Evolutionary conservation across 345 rosid species (phyloP).

Genomic region (Cochlearia excelsa): DNA sequence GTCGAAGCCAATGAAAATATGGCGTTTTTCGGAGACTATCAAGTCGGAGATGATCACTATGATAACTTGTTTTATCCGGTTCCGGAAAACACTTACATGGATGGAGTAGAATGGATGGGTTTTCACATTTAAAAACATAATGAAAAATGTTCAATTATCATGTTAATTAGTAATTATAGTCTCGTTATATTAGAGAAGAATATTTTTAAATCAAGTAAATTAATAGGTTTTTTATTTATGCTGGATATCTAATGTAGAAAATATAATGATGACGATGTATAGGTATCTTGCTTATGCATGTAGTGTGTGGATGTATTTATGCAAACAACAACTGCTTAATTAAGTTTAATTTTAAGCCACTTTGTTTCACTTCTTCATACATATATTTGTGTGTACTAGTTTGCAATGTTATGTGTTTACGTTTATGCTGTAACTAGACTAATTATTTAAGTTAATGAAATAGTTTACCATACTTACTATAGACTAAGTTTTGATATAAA

Average conservation of each 20-base stretch:
- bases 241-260: constrained; percentile 14
- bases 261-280: constrained; percentile 9
- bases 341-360: constrained; percentile 7
- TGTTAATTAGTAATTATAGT: background rate
- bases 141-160: constrained; percentile 8
- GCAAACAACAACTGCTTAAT: constrained; percentile 2
- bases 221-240: constrained; percentile 5
- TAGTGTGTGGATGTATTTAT: constrained; percentile 21
- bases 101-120: constrained; percentile 60
- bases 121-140: constrained; percentile 32
- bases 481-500: no score
- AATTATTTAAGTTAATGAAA: no score
- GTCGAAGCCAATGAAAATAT: constrained; percentile 40
- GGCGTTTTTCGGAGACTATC: constrained; percentile 47
- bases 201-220: background rate
- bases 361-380: no score
- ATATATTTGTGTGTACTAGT: no score
- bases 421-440: no score
- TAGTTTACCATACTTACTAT: no score
- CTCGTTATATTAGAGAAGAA: constrained; percentile 2
- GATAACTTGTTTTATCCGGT: constrained; percentile 41
- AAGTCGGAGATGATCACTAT: constrained; percentile 38
- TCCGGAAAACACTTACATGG: constrained; percentile 39
- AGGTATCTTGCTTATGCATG: constrained; percentile 9
- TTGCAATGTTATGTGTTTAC: no score